Conservation (phyloP, 177 flowering plant genomes). For the Vitis hybrid region DNA sequence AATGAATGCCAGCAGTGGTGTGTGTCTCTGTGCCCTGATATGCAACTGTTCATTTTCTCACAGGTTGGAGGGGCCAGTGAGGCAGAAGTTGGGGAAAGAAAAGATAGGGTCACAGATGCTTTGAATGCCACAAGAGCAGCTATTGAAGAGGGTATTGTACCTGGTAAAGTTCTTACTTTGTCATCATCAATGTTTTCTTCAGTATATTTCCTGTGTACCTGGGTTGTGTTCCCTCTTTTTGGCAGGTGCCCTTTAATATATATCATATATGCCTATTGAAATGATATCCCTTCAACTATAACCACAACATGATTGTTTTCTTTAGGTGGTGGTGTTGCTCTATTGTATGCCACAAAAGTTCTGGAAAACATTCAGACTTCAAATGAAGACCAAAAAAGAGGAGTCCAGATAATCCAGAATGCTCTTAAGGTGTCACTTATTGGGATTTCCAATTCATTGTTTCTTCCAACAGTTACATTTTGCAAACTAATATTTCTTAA, state of each 20-base stretch:
- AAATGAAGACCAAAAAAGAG: conserved; percentile 70
- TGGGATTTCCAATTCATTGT: not conserved
- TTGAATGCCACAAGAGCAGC: conserved; percentile 88
- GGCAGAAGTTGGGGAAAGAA: conserved; percentile 86
- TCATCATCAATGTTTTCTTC: too few relatives aligned
- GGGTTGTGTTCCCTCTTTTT: not conserved
- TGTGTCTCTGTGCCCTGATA: not conserved
- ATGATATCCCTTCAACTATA: not conserved
- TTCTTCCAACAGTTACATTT: not conserved
- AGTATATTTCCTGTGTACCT: too few relatives aligned
- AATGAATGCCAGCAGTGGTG: not conserved
- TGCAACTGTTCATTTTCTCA: conserved; percentile 7
- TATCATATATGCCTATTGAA: not conserved
- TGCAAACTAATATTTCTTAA: conserved; percentile 9
- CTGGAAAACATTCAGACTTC: conserved; percentile 55
- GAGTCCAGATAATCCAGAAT: conserved; percentile 66
- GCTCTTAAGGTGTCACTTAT: conserved; percentile 65
- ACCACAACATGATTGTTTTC: not conserved
- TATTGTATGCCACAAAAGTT: conserved; percentile 66
- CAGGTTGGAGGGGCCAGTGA: conserved; percentile 94
- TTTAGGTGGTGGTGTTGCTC: conserved; percentile 90
- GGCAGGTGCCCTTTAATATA: too few relatives aligned
- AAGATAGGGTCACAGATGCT: conserved; percentile 89
- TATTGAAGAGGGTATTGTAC: conserved; percentile 86
- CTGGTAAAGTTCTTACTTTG: conserved; percentile 44